Conservation (phyloP, 768 basidiomycete species). For the Agaricus sinodeliciosus region DNA sequence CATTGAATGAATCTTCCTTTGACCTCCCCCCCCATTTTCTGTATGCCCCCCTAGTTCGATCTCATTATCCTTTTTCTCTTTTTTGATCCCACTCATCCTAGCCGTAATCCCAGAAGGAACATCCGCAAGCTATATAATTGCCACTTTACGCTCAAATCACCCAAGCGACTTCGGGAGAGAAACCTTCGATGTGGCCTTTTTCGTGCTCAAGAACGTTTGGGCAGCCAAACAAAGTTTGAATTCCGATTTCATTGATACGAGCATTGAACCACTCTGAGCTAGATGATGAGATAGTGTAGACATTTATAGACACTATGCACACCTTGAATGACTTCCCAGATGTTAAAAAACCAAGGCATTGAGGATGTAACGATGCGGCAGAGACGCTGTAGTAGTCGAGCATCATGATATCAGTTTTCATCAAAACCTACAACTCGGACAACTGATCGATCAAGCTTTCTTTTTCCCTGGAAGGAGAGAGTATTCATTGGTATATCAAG, state of each 20-base stretch:
- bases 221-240: slow-evolving; percentile 18
- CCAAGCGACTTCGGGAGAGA: no score
- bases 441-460: not conserved
- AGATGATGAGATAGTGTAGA: no score
- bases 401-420: slow-evolving; percentile 99
- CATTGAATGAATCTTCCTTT: no score
- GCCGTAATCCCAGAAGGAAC: no score
- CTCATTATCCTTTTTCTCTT: no score
- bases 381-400: slow-evolving; percentile 98
- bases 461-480: not conserved
- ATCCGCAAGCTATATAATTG: no score
- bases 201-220: no score
- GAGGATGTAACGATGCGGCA: slow-evolving; percentile 98
- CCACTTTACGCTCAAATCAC: slow-evolving; percentile 45
- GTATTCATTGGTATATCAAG: slow-evolving; percentile 88
- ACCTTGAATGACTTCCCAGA: slow-evolving; percentile 97
- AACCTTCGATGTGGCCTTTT: slow-evolving; percentile 22
- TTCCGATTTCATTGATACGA: no score
- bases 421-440: slow-evolving; percentile 59
- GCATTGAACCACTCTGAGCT: slow-evolving; percentile 16
- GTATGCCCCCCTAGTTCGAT: no score
- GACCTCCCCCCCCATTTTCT: no score
- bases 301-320: slow-evolving; percentile 12
- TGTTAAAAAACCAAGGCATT: slow-evolving; percentile 95
- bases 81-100: no score